Base-by-base conservation (phyloP, 2,329 filamentous ascomycete genomes). In the Lachnellula occidentalis region DNA sequence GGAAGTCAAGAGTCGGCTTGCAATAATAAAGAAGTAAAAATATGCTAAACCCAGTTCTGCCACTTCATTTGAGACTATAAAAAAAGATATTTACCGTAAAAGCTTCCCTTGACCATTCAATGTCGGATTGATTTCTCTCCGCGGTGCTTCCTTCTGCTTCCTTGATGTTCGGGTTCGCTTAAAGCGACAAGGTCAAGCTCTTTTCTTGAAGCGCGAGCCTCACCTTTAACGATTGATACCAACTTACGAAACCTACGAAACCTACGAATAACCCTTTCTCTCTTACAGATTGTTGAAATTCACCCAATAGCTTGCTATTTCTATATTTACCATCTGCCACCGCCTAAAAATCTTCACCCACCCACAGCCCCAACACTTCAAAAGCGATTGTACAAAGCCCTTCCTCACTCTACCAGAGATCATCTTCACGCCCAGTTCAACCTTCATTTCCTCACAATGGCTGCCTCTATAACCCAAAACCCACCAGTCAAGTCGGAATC, bases 391-490 rank as follows among this genome's bases (percentile, higher is more conserved):
- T 46, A 51, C 48, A 34, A 43, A 53, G 58, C 41, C 50, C 50
- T 41, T 45, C 50, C 19, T 34, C 45, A 31, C 3, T 31, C 9
- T 11, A 12, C 27, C 27, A 31, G 2, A 31, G 27, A 31, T 31
- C 8, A 31, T 4, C 24, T 41, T 41, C 34, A 37, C 27, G 17
- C 37, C 48, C 17, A 42, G 47, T 22, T 21, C 60, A 34, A 53
- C 22, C 45, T 49, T 42, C 42, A 21, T 22, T 27, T 50, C 42
- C 48, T 51, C 53, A 67, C 64, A 61, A 88, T 91, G 87, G 79
- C 89, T 71, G 77, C 83, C 52, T 69, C 83, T 62, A 71, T 79
- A 60, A 77, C 82, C 65, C 79, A 83, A 70, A 86, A 86, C 73
- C 78, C 86, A 61, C 76, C 80, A 64, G 74, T 77, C 61, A 77